Evolutionary conservation across 257 asterid species (phyloP).

Genomic region (Asclepias syriaca): DNA sequence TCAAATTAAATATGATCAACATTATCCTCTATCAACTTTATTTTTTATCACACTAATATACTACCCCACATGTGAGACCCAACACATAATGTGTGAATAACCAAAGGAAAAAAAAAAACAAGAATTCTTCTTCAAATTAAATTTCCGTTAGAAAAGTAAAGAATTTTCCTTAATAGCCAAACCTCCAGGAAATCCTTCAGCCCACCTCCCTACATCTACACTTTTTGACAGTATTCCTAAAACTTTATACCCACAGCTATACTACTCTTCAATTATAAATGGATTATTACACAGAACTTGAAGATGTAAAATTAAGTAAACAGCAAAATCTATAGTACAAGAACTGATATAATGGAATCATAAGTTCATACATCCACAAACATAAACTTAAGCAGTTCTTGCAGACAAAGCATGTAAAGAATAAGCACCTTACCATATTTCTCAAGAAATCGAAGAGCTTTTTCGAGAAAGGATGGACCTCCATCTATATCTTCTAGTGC

Average conservation of each 20-base stretch:
- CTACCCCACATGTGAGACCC: not conserved
- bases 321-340: not conserved
- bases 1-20: not conserved
- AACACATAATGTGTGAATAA: not conserved
- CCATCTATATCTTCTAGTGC: slow-evolving; percentile 96
- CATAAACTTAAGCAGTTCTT: not conserved
- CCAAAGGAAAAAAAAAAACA: not conserved
- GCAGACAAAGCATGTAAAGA: not conserved
- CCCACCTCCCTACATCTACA: not conserved
- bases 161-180: not conserved
- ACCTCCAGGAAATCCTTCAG: not conserved
- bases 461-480: slow-evolving; percentile 91
- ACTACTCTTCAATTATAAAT: not conserved
- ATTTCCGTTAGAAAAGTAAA: not conserved
- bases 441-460: slow-evolving; percentile 90
- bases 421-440: slow-evolving; percentile 53
- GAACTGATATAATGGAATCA: slow-evolving; percentile 1
- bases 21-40: not conserved
- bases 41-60: not conserved
- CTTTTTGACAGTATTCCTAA: not conserved
- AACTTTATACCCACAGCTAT: not conserved
- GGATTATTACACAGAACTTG: not conserved
- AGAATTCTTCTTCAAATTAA: not conserved
- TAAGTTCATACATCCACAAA: not conserved
- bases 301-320: not conserved